Conservation (phyloP, 257 asterid genomes). For the Capsicum chinense region DNA sequence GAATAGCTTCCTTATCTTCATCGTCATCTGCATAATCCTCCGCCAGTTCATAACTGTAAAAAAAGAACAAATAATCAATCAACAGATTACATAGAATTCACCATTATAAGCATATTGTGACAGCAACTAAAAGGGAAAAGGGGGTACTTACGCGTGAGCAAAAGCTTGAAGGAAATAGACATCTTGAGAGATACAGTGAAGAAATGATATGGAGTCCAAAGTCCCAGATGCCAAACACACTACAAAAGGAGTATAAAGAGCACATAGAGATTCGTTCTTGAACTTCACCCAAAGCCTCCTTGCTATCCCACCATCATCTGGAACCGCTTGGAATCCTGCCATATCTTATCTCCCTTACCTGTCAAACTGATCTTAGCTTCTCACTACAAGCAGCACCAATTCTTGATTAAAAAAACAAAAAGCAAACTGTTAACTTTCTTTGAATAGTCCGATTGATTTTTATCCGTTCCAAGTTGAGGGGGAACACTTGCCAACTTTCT, state of each 20-base stretch:
- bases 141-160: constrained; percentile 59
- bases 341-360: neutral
- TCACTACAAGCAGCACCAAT: neutral
- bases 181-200: constrained; percentile 66
- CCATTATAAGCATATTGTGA: neutral
- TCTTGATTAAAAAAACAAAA: neutral
- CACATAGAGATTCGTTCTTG: constrained; percentile 55
- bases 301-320: constrained; percentile 61
- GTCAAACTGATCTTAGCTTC: neutral
- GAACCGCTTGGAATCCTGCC: constrained; percentile 38
- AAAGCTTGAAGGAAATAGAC: constrained; percentile 63
- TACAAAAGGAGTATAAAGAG: constrained; percentile 62
- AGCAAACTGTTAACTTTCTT: neutral
- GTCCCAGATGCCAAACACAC: constrained; percentile 58
- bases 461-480: too few species aligned
- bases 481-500: too few species aligned
- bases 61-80: neutral
- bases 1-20: constrained; percentile 64
- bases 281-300: constrained; percentile 60
- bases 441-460: too few species aligned
- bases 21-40: constrained; percentile 75
- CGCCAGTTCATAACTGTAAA: constrained; percentile 57
- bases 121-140: neutral
- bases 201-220: constrained; percentile 53
- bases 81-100: neutral